Evolutionary conservation across 2,329 filamentous ascomycete species (phyloP), one percentile per base, ranked within the genome.

Genomic region (Talaromyces islandicus): DNA sequence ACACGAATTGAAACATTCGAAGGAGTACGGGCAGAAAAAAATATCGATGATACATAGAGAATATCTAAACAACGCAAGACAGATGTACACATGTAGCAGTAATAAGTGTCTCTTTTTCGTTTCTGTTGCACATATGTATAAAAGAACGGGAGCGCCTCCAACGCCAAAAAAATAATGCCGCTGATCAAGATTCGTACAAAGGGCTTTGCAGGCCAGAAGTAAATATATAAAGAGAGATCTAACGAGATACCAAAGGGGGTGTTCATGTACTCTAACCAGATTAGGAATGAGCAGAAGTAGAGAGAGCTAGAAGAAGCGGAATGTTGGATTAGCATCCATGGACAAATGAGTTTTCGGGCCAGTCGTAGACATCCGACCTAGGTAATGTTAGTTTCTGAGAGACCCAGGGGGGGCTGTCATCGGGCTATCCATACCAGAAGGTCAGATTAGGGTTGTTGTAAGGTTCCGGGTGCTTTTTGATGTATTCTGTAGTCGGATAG

Each of bases 401-500:
- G 48, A 35, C 21, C 41, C n/a, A 35, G 56, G 32, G 48, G 54
- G 7, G 53, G 60, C 17, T 35, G 35, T 24, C 10, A 46, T 46
- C 5, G 24, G 17, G 14, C 0, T 41, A 12, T 17, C 68, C 71
- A 57, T 80, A 85, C 85, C 86, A 89, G 58, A 74, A 73, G 9
- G 88, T 90, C 62, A 85, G 67, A 67, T 90, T 90, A 29, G 79
- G 76, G 68, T 89, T 88, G 58, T 75, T 74, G 67, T 89, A 90
- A 2, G 85, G 80, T 59, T 81, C 78, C 1, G 80, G 78, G 67
- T 90, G 87, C 1, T 80, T 74, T 54, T 76, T 75, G 69, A 90
- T 90, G 70, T 90, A 90, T 1, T 80, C 69, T 0, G 87, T 90
- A 0, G 88, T 90, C 59, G 83, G 81, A 68, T 86, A 90, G 0